Evolutionary conservation across 2,329 filamentous ascomycete species (phyloP), one percentile per base, ranked within the genome.

Genomic region (Ophiocordyceps robertsii): DNA sequence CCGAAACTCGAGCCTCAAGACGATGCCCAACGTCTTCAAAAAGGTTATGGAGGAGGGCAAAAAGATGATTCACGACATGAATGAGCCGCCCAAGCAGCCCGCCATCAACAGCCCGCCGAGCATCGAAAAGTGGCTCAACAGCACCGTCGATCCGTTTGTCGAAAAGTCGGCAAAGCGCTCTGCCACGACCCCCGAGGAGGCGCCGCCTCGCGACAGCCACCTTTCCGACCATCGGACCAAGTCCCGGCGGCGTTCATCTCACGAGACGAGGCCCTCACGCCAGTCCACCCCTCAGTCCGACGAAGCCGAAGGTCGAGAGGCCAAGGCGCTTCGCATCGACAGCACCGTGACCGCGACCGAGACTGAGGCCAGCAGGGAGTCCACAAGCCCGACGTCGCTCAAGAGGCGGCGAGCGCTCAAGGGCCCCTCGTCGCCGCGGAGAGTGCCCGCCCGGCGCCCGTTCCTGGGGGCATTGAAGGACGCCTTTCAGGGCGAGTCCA

Each of bases 61-160:
- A 58, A 80, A 80, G 57, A 79, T 81, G 12, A 70, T 81, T 32
- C 70, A 77, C 13, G 76, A 81, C 43, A 70, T 69, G 43, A 70
- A 69, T 37, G 77, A 81, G 40, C 68, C 73, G 4, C 70, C 70
- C 1, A 69, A 68, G 39, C 66, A 69, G 8, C 60, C 65, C 2
- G 59, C 61, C 3, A 50, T 55, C 11, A 80, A 80, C 46, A 70
- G 75, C 37, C 77, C 77, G 6, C 73, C 71, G 1, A 80, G 70
- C 51, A 82, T 82, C 42, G 77, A 82, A 53, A 78, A 70, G 19
- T 82, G 77, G 77, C 62, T 82, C 24, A 75, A 73, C 51, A 69
- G 65, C 19, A 82, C 77, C 0, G 69, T 78, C 13, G 77, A 81
- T 50, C 75, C 77, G 4, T 79, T 79, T 52, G 65, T 79, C 3